Conservation (phyloP, 495 filamentous ascomycete species). For the Xylaria telfairii region DNA sequence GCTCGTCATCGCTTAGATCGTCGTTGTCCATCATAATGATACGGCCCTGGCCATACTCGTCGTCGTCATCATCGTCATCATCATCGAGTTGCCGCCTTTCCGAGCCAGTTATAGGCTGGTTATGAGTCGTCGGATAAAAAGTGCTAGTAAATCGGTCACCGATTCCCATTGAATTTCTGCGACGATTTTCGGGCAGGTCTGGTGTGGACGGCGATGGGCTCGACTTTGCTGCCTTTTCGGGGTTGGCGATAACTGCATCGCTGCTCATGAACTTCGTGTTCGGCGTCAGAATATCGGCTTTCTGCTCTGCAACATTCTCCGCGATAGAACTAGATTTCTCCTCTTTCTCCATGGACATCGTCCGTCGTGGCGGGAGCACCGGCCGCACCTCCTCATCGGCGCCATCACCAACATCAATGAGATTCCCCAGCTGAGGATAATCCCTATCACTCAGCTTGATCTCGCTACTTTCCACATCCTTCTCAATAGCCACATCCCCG, state of each 20-base stretch:
- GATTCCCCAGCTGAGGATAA: conserved; percentile 34
- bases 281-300: conserved; percentile 50
- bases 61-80: conserved; percentile 35
- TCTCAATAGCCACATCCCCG: conserved; percentile 57
- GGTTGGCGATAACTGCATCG: not conserved
- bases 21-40: conserved; percentile 44
- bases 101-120: conserved; percentile 37
- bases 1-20: conserved; percentile 49
- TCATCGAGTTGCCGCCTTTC: conserved; percentile 31
- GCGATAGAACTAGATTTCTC: conserved; percentile 32
- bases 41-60: conserved; percentile 35
- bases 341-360: not conserved
- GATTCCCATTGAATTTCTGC: not conserved
- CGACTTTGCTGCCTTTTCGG: not conserved
- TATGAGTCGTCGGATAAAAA: not conserved
- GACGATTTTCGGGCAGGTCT: not conserved
- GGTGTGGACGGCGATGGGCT: not conserved
- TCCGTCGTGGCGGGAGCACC: conserved; percentile 32
- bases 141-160: conserved; percentile 1
- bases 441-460: conserved; percentile 45
- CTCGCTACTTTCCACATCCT: conserved; percentile 55
- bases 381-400: not conserved
- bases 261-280: conserved; percentile 40
- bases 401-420: conserved; percentile 61
- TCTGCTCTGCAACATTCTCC: conserved; percentile 54